These are phyloP conservation scores for Astrocystis sublimbata DNA, from an alignment of 495 filamentous ascomycete species.

Conservation along the genomic window DNA sequence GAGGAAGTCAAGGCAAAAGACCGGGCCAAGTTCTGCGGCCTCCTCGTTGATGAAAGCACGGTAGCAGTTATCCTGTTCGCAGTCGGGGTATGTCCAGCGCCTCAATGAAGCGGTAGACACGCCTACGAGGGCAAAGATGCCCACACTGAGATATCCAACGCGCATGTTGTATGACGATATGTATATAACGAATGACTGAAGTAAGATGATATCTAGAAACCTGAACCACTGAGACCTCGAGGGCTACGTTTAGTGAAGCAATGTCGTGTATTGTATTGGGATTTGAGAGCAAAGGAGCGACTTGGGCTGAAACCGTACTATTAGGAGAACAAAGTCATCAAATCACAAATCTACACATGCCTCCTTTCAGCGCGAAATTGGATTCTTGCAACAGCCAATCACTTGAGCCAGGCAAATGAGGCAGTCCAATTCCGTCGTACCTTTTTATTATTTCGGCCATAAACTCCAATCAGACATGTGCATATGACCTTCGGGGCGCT, in stretches of 20 bases:
- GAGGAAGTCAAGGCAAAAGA: conserved; percentile 28
- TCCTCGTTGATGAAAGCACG: conserved; percentile 27
- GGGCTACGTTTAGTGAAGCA: neutral
- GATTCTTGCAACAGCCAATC: neutral
- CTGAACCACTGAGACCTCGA: neutral
- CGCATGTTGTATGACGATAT: neutral
- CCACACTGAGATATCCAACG: neutral
- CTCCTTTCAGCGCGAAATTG: neutral
- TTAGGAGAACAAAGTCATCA: neutral
- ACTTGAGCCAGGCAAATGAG: neutral
- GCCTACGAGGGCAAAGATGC: conserved; percentile 4
- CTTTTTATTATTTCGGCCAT: neutral
- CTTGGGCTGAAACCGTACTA: neutral
- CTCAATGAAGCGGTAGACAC: neutral
- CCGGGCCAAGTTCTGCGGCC: conserved; percentile 17
- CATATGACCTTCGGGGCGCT: neutral
- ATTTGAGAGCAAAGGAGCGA: neutral
- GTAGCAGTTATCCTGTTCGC: conserved; percentile 33
- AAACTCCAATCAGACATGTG: neutral
- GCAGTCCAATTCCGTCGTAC: neutral
- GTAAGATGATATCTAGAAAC: neutral
- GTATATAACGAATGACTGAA: conserved; percentile 2
- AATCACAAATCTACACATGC: neutral
- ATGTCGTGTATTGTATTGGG: neutral
- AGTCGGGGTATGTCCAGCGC: conserved; percentile 11